Conservation (phyloP, 1,284 basidiomycete species). For the Trichosporon coremiiforme region DNA sequence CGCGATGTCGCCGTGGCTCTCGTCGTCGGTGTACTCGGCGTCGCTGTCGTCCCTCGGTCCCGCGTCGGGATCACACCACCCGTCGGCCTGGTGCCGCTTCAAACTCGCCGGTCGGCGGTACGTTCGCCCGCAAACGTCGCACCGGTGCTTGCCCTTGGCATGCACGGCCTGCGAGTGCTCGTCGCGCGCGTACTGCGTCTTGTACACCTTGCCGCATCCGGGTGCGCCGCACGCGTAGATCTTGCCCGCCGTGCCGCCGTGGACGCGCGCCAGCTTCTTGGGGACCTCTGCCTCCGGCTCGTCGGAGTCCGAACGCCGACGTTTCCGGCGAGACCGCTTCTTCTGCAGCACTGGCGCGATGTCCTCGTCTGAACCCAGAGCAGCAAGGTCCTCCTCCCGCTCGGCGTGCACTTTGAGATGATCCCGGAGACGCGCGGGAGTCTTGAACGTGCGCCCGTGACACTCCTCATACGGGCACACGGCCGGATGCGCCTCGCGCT, state of each 20-base stretch:
- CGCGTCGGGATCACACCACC: conserved; percentile 20
- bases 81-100: conserved; percentile 27
- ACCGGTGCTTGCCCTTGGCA: conserved; percentile 43
- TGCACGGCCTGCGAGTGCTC: conserved; percentile 33
- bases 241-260: conserved; percentile 66
- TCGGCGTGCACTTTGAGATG: conserved; percentile 79
- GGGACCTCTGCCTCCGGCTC: not conserved
- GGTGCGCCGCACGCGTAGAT: conserved; percentile 72
- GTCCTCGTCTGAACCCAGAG: conserved; percentile 25
- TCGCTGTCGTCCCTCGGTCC: too few relatives aligned
- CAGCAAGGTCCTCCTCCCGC: conserved; percentile 51
- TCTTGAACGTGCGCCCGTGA: conserved; percentile 69
- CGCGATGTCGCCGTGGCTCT: conserved; percentile 11
- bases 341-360: not conserved
- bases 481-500: conserved; percentile 75
- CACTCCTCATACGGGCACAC: conserved; percentile 72
- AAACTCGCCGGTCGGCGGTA: conserved; percentile 26
- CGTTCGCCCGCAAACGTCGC: conserved; percentile 21
- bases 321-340: not conserved
- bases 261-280: conserved; percentile 64
- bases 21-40: not conserved
- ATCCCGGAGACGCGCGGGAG: conserved; percentile 69
- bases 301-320: not conserved
- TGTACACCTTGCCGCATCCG: conserved; percentile 78
- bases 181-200: conserved; percentile 60